Conservation (phyloP, 495 filamentous ascomycete genomes). For the Penicillium herquei region DNA sequence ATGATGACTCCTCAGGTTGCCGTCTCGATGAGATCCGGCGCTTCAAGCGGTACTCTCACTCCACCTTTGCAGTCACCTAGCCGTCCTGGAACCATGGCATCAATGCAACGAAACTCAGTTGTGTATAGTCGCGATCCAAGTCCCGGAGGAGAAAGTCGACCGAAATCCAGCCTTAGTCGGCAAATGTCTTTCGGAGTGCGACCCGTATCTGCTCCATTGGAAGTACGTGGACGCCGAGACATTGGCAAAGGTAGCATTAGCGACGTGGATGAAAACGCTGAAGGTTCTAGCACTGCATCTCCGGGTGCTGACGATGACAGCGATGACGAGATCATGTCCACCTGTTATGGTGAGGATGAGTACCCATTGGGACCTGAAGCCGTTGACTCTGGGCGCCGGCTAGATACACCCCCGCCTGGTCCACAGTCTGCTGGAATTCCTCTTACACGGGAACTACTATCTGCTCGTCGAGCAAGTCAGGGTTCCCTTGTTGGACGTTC, state of each 20-base stretch:
- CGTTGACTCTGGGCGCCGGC: constrained; percentile 29
- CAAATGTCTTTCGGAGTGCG: constrained; percentile 38
- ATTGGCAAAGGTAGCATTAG: constrained; percentile 26
- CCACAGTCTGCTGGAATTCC: constrained; percentile 10
- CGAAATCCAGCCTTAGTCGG: constrained; percentile 38
- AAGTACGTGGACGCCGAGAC: constrained; percentile 34
- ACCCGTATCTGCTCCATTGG: constrained; percentile 37
- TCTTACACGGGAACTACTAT: constrained; percentile 19
- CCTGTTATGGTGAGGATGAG: constrained; percentile 45
- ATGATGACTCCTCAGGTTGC: constrained; percentile 38
- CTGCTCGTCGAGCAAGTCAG: constrained; percentile 31
- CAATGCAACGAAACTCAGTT: constrained; percentile 49
- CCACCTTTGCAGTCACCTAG: constrained; percentile 44
- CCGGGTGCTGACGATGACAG: constrained; percentile 41
- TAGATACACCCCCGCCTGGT: constrained; percentile 17
- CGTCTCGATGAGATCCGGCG: constrained; percentile 32
- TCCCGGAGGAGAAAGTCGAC: constrained; percentile 32
- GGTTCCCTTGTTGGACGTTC: constrained; percentile 23
- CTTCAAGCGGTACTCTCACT: constrained; percentile 44
- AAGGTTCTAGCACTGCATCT: constrained; percentile 12
- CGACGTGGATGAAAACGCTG: constrained; percentile 31
- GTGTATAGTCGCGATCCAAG: constrained; percentile 47
- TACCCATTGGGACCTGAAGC: constrained; percentile 39
- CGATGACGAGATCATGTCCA: constrained; percentile 44
- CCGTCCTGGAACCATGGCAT: constrained; percentile 35